Evolutionary conservation across 2,329 filamentous ascomycete genomes (phyloP).

Genomic region (Apiospora kogelbergensis): DNA sequence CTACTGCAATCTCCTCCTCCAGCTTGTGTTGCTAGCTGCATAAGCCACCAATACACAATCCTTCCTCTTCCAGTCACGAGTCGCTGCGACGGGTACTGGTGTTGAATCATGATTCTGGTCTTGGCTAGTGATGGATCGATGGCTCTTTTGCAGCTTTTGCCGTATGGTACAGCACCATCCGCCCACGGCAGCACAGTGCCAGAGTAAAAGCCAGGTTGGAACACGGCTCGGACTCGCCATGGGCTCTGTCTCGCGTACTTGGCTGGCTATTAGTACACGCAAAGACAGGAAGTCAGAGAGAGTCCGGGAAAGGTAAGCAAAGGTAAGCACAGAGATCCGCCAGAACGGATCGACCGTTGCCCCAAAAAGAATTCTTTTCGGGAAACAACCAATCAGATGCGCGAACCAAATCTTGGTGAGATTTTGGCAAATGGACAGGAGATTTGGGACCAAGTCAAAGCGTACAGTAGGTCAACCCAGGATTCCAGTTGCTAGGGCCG

Average conservation of each 20-base stretch:
- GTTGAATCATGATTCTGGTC: background rate
- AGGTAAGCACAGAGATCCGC: background rate
- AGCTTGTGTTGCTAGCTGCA: background rate
- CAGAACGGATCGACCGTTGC: conserved; percentile 1
- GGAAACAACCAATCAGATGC: background rate
- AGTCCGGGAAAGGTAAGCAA: background rate
- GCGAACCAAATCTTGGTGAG: background rate
- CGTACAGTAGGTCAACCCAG: background rate
- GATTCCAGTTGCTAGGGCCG: background rate
- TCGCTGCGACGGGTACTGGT: background rate
- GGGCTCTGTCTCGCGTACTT: background rate
- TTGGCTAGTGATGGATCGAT: background rate
- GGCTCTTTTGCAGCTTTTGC: too few relatives aligned
- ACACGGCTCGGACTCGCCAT: background rate
- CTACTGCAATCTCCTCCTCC: background rate
- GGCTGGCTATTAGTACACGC: too few relatives aligned
- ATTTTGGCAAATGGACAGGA: too few relatives aligned
- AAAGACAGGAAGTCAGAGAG: background rate
- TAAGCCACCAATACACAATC: background rate
- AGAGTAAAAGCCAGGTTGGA: background rate
- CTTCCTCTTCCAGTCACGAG: background rate
- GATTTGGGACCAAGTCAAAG: background rate
- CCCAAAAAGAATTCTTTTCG: background rate
- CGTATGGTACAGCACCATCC: background rate
- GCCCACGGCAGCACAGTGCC: background rate